phyloP scores from a whole-genome alignment of 345 rosid species.

The Ricinus communis region DNA sequence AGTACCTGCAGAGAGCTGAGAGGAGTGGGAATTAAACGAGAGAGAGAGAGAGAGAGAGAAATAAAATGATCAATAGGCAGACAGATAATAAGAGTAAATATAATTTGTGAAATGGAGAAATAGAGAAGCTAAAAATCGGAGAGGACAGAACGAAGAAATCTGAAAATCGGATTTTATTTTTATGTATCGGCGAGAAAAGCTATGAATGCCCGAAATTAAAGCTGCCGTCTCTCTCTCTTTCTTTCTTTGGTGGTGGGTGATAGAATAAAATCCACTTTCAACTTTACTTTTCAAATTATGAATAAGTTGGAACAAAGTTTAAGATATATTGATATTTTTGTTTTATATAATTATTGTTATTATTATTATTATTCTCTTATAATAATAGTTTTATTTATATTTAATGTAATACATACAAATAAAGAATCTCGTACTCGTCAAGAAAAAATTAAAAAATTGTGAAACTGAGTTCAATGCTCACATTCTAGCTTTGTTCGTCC shows the following conservation, averaged over 20 bases:
- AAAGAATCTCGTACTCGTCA: too few relatives aligned
- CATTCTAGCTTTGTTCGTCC: too few relatives aligned
- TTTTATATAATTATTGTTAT: too few relatives aligned
- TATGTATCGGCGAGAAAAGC: constrained; percentile 31
- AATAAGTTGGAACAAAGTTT: too few relatives aligned
- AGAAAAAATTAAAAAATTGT: too few relatives aligned
- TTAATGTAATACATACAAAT: too few relatives aligned
- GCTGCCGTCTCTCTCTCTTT: constrained; percentile 19
- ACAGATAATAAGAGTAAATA: too few relatives aligned
- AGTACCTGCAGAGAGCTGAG: constrained; percentile 30
- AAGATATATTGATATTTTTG: too few relatives aligned
- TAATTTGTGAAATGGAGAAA: constrained; percentile 11
- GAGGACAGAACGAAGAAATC: constrained; percentile 19
- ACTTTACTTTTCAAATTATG: neutral
- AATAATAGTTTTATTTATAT: too few relatives aligned
- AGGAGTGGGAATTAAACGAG: constrained; percentile 17
- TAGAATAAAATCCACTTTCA: constrained; percentile 23
- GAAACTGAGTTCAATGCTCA: too few relatives aligned
- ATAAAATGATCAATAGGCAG: neutral
- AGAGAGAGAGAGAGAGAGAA: constrained; percentile 10
- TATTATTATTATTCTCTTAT: too few relatives aligned
- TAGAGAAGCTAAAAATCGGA: neutral
- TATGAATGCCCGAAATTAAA: constrained; percentile 29
- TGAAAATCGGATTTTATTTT: neutral
- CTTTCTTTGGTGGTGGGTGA: constrained; percentile 24